Evolutionary conservation across 768 basidiomycete genomes (phyloP), one percentile per base, ranked within the genome.

Genomic region (Phallus indusiatus): DNA sequence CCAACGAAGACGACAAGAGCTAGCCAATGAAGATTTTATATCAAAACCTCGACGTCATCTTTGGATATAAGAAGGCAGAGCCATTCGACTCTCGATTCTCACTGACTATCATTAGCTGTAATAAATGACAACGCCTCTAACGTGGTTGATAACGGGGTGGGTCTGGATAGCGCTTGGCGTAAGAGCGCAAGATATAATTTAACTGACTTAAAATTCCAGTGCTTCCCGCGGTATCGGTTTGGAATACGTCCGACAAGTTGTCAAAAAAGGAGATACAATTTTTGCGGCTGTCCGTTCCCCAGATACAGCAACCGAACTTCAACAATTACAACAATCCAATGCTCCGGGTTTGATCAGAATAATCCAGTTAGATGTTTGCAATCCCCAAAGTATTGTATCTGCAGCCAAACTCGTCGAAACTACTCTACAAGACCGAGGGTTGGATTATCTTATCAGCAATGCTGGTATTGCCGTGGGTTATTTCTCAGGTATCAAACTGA

Each of bases 371-470:
- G 73, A 75, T 53, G 67, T 69, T 24, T 59, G 60, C 9, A 62
- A 70, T 53, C 55, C 64, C 46, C 62, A 53, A 16, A 66, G 68
- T 48, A 71, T 74, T 60, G 59, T 65, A 3, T 60, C 48, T 1
- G 68, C 71, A 5, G 64, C 61, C 9, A 53, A 61, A 37, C 46
- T 60, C 9, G 68, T 70, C 16, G 66, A 63, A 42, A 64, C 55
- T 46, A 54, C 71, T 20, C 62, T 75, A 17, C 68, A 64, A 5
- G 63, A 62, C 36, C 28, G 53, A 1, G 72, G 74, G 12, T 61
- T 76, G 6, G 73, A 76, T 63, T 75, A 73, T 54, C 66, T 76
- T 22, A 61, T 74, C 8, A 37, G 16, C 16, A 37, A 37, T 37
- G 36, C 36, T 8, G 36, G 36, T 37, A 37, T 37, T 37, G 36